Percentiles rank a stretch among this genome's conserved stretches.
These are phyloP conservation scores for Heterobasidion irregulare DNA, from an alignment of 1,284 basidiomycete species.

Conservation along the genomic window DNA sequence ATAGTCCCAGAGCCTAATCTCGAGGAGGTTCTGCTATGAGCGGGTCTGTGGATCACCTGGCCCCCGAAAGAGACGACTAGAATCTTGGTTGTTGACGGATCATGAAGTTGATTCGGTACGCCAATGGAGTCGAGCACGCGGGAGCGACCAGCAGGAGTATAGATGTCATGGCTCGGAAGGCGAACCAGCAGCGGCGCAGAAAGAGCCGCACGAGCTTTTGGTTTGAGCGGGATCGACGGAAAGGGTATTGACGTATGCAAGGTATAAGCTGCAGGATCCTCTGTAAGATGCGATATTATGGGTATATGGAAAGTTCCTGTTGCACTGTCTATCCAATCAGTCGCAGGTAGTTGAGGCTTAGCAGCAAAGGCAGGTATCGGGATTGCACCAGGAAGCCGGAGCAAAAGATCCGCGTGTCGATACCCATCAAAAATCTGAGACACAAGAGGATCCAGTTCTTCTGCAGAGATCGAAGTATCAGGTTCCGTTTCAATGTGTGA, in stretches of 20 bases:
- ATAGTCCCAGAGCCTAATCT: conserved; percentile 5
- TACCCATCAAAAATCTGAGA: conserved; percentile 58
- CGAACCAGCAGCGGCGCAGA: conserved; percentile 63
- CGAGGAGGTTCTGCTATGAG: conserved; percentile 28
- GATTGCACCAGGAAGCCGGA: conserved; percentile 64
- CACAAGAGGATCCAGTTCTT: conserved; percentile 50
- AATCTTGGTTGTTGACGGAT: conserved; percentile 42
- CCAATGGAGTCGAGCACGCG: conserved; percentile 48
- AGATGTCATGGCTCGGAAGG: conserved; percentile 33
- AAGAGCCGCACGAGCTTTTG: conserved; percentile 32
- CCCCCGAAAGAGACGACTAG: conserved; percentile 75
- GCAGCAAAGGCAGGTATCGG: conserved; percentile 64
- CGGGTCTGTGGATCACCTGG: conserved; percentile 58
- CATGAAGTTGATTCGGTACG: conserved; percentile 43
- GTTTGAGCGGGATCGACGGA: conserved; percentile 12
- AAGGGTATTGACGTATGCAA: conserved; percentile 34
- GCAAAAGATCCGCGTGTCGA: conserved; percentile 58
- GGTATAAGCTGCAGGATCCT: conserved; percentile 16
- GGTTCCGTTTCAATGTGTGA: conserved; percentile 13
- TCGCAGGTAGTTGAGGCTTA: conserved; percentile 46
- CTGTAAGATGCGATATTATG: conserved; percentile 32
- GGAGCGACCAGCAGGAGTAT: conserved; percentile 43
- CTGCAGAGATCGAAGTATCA: conserved; percentile 45
- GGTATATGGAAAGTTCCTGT: conserved; percentile 35
- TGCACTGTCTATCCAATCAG: conserved; percentile 49